These are phyloP conservation scores for Pleurotus tuoliensis DNA, from an alignment of 768 basidiomycete species.

Conservation along the genomic window DNA sequence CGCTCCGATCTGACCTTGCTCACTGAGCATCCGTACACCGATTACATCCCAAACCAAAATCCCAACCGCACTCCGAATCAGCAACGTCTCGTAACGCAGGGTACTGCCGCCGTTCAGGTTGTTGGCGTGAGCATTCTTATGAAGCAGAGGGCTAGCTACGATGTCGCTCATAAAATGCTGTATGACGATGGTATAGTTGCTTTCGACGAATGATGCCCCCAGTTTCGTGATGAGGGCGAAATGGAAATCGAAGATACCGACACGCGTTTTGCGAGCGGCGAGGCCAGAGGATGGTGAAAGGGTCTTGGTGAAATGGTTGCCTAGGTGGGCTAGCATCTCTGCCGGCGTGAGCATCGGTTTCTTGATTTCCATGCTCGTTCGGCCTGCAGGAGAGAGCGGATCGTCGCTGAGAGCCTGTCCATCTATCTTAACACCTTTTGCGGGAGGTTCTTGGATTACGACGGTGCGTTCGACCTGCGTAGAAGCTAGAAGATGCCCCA, in stretches of 20 bases:
- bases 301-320: slow-evolving; percentile 75
- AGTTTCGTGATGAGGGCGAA: slow-evolving; percentile 70
- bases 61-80: slow-evolving; percentile 69
- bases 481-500: slow-evolving; percentile 78
- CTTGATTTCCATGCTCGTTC: slow-evolving; percentile 47
- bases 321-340: slow-evolving; percentile 84
- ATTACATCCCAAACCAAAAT: slow-evolving; percentile 83
- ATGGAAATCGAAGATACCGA: slow-evolving; percentile 90
- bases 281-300: slow-evolving; percentile 32
- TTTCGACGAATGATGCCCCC: slow-evolving; percentile 75
- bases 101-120: slow-evolving; percentile 33
- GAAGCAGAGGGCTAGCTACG: slow-evolving; percentile 43
- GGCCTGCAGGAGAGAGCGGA: slow-evolving; percentile 36
- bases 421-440: slow-evolving; percentile 58
- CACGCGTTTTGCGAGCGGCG: slow-evolving; percentile 55
- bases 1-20: slow-evolving; percentile 90
- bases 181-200: slow-evolving; percentile 76
- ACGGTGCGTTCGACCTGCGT: slow-evolving; percentile 70
- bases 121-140: neutral
- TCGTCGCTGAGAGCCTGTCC: slow-evolving; percentile 55
- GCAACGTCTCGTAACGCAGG: slow-evolving; percentile 70
- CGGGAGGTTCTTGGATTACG: slow-evolving; percentile 39
- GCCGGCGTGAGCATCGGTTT: slow-evolving; percentile 67
- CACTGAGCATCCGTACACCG: slow-evolving; percentile 83
- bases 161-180: slow-evolving; percentile 79